phyloP scores from a whole-genome alignment of 305 asterid species.

The Solanum hybrid region DNA sequence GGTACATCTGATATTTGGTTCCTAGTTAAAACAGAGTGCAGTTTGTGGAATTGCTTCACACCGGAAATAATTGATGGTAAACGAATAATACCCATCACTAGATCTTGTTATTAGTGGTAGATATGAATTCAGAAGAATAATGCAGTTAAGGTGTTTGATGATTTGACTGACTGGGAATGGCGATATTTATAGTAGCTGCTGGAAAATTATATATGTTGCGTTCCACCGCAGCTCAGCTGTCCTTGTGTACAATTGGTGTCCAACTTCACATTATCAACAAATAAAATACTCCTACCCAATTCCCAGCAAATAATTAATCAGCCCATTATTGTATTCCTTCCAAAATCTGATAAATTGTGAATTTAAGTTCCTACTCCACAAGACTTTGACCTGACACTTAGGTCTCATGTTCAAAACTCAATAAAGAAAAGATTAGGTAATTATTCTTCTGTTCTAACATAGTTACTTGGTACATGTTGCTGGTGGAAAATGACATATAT shows the following conservation, averaged over 20 bases:
- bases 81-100: neutral
- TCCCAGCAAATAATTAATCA: neutral
- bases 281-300: neutral
- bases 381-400: no score
- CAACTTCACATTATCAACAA: neutral
- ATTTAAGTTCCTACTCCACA: no score
- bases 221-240: neutral
- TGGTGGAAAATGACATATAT: neutral
- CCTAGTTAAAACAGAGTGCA: neutral
- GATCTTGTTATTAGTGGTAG: neutral
- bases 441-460: neutral
- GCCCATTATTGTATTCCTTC: neutral
- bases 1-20: constrained; percentile 11
- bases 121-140: neutral
- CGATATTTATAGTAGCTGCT: neutral
- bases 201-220: neutral
- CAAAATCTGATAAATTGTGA: neutral
- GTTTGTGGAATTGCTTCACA: neutral
- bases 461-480: neutral
- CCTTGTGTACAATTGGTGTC: neutral
- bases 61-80: neutral
- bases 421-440: no score
- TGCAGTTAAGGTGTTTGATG: neutral
- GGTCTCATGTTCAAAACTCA: neutral
- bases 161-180: neutral